These are phyloP conservation scores for Rhizophora mangle DNA, from an alignment of 345 rosid genomes.

Conservation along the genomic window DNA sequence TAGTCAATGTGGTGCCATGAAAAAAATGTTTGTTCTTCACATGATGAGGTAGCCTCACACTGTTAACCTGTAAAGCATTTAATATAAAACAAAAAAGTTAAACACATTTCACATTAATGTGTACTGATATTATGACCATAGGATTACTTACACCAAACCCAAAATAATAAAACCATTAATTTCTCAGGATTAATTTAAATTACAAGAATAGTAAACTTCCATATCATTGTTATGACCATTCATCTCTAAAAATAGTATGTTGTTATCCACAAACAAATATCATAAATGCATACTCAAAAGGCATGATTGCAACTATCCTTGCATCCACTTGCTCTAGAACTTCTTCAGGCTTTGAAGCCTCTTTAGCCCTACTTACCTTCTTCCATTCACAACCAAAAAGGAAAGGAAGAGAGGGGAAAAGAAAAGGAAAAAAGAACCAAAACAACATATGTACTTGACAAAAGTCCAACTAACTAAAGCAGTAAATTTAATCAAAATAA, in stretches of 20 bases:
- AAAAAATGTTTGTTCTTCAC: background rate
- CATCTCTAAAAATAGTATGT: too few species aligned
- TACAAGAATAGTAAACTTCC: too few species aligned
- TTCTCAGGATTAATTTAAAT: too few species aligned
- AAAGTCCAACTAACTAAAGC: background rate
- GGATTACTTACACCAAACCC: too few species aligned
- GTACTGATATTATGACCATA: too few species aligned
- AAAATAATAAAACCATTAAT: too few species aligned
- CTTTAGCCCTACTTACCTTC: slow-evolving; percentile 10
- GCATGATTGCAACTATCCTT: slow-evolving; percentile 11
- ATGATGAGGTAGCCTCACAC: slow-evolving; percentile 14
- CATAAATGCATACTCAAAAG: background rate
- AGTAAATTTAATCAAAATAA: too few species aligned
- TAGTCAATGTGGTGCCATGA: slow-evolving; percentile 13
- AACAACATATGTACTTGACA: background rate
- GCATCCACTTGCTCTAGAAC: slow-evolving; percentile 13
- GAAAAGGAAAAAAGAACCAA: too few species aligned
- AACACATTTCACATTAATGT: background rate
- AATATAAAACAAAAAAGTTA: background rate
- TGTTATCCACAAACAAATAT: too few species aligned
- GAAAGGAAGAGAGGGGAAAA: too few species aligned
- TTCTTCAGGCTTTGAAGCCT: slow-evolving; percentile 10
- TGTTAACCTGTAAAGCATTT: slow-evolving; percentile 7
- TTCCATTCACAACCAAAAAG: background rate
- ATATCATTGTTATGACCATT: too few species aligned